phyloP scores from a whole-genome alignment of 148 eudicot genomes.

The Rhododendron molle region DNA sequence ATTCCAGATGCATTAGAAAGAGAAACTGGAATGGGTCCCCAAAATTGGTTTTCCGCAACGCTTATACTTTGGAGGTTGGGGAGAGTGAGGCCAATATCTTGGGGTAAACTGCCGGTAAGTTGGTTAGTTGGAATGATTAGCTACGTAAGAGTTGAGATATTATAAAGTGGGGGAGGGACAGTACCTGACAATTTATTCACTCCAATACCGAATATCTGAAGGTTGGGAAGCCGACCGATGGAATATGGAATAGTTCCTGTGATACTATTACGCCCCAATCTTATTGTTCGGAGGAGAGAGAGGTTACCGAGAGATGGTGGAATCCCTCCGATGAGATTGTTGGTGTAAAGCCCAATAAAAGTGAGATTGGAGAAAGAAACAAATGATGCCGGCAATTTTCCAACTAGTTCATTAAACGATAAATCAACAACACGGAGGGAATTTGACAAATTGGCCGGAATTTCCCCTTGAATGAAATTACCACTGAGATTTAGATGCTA shows the following conservation, averaged over 20 bases:
- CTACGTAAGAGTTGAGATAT: no score
- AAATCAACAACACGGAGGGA: background rate
- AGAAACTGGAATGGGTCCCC: background rate
- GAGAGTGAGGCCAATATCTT: no score
- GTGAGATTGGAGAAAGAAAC: background rate
- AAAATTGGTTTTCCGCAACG: background rate
- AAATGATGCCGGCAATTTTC: background rate
- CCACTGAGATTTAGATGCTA: background rate
- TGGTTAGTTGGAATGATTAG: no score
- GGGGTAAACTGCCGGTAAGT: background rate
- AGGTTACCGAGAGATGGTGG: background rate
- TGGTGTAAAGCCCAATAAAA: background rate
- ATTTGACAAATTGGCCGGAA: background rate
- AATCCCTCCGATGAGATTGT: background rate
- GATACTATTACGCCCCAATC: background rate
- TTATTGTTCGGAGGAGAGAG: no score
- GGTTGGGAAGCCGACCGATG: background rate
- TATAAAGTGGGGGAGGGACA: background rate
- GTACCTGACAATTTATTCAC: background rate
- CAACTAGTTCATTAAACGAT: background rate
- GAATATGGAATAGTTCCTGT: background rate
- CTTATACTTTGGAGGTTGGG: background rate
- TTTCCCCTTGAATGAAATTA: background rate
- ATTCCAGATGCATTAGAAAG: background rate
- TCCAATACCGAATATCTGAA: no score